A percentile compares a stretch with the other conserved stretches of the same genome.
Evolutionary conservation across 148 eudicot species (phyloP).

Genomic region (Silene uniflora): DNA sequence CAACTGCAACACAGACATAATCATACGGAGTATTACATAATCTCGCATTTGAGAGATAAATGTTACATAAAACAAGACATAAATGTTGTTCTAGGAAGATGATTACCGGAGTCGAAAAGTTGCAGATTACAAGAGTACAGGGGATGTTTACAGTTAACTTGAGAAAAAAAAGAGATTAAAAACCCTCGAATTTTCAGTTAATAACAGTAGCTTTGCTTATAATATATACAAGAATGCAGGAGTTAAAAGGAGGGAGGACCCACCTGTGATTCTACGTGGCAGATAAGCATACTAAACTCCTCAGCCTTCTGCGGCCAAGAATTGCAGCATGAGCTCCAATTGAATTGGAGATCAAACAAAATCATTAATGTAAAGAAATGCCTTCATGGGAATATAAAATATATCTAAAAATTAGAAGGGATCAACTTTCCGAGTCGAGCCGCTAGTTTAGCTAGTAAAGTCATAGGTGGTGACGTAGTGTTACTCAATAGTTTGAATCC

Average conservation of each 20-base stretch:
- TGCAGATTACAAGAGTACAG: not conserved
- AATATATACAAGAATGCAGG: slow-evolving; percentile 30
- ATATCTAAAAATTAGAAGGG: too few relatives aligned
- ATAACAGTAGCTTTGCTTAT: slow-evolving; percentile 17
- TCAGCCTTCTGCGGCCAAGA: slow-evolving; percentile 21
- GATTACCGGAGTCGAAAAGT: slow-evolving; percentile 12
- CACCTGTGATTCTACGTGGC: slow-evolving; percentile 35
- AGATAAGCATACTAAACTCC: slow-evolving; percentile 44
- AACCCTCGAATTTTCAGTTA: not conserved
- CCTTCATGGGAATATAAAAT: too few relatives aligned
- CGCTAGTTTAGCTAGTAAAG: too few relatives aligned
- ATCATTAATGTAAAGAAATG: too few relatives aligned
- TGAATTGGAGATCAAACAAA: slow-evolving; percentile 4
- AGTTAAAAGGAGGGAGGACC: slow-evolving; percentile 32
- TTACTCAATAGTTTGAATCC: too few relatives aligned
- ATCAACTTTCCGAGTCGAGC: too few relatives aligned
- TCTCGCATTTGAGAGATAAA: too few relatives aligned
- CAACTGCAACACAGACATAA: slow-evolving; percentile 16
- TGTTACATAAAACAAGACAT: not conserved
- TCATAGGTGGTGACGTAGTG: too few relatives aligned
- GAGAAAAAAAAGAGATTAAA: not conserved
- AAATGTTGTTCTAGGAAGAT: not conserved
- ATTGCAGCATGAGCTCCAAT: slow-evolving; percentile 26
- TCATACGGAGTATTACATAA: too few relatives aligned
- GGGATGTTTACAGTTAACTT: not conserved